Base-by-base conservation (phyloP, 2,329 filamentous ascomycete species). In the Sporothrix phasma region DNA sequence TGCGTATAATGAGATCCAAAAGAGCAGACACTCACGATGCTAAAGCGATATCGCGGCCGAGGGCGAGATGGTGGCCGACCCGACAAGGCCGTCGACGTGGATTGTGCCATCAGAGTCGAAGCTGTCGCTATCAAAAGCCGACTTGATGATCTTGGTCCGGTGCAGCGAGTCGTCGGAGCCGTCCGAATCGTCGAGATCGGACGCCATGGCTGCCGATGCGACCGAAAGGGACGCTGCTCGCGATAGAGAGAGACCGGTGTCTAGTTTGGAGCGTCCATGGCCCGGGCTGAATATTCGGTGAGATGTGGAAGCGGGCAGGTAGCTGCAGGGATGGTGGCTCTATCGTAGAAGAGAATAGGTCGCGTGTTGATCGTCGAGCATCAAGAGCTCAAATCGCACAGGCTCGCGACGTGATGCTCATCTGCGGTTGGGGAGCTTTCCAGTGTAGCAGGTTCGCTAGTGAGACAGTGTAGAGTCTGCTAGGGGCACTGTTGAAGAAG, bases 61-160 rank as follows among this genome's bases (percentile, higher is more conserved):
- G 2, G 92, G 92, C 22, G 92, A 95, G 75, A 97, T 96, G 66
- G 91, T 93, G 70, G 93, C 92, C 5, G 93, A 95, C 56, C 92
- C 92, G 61, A 96, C 90, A 24, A 84, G 75, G n/a, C 83, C 83
- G 68, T 92, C 88, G 61, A 97, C 89, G 71, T 89, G 86, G 69
- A 97, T 92, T 1, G 88, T 89, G 61, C 89, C 88, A 75, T 95
- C 88, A 67, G 88, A 84, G 69, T 92, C 90, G 70, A 96, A 97
- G 39, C 89, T 96, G 63, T 89, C 86, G 74, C 91, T 96, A 68
- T 96, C 90, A 69, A 86, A 92, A 45, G 90, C 88, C 64, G 85
- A 86, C 71, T 83, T 84, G 69, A 87, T 82, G 39, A 77, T 73
- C 72, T 85, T 86, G 24, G 77, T 79, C 74, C 83, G 85, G 71